These are phyloP conservation scores for Komagataella ulmi DNA, from an alignment of 805 yeast species.

Conservation along the genomic window DNA sequence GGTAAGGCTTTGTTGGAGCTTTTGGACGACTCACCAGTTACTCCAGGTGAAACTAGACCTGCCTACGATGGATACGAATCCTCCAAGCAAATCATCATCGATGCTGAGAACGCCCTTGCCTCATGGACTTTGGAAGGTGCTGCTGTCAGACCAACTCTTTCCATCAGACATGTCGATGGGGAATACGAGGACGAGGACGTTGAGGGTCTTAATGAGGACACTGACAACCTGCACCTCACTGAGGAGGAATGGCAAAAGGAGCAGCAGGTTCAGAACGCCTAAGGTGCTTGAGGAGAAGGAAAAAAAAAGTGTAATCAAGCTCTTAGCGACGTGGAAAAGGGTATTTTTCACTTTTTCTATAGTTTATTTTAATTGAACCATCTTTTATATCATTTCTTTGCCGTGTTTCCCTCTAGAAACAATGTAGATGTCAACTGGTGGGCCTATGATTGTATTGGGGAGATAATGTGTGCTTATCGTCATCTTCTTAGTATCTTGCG, in stretches of 20 bases:
- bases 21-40: conserved; percentile 73
- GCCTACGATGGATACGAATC: conserved; percentile 85
- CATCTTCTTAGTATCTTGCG: not conserved
- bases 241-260: conserved; percentile 32
- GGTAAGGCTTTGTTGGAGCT: conserved; percentile 79
- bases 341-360: not conserved
- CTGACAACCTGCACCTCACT: conserved; percentile 32
- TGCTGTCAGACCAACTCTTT: conserved; percentile 69
- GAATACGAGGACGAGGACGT: conserved; percentile 42
- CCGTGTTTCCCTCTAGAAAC: not conserved
- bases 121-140: conserved; percentile 79
- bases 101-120: conserved; percentile 73
- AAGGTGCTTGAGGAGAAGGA: not conserved
- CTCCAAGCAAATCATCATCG: conserved; percentile 75
- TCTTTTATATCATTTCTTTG: not conserved
- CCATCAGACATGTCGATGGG: conserved; percentile 35
- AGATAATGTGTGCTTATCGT: not conserved
- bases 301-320: not conserved
- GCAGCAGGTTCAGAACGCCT: not conserved
- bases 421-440: not conserved
- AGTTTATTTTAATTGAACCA: not conserved
- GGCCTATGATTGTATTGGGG: not conserved
- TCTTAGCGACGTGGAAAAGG: not conserved
- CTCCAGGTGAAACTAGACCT: conserved; percentile 88
- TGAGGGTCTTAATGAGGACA: conserved; percentile 33